Base-by-base conservation (phyloP, 208 protist species). In the Trypanosoma cruzi region DNA sequence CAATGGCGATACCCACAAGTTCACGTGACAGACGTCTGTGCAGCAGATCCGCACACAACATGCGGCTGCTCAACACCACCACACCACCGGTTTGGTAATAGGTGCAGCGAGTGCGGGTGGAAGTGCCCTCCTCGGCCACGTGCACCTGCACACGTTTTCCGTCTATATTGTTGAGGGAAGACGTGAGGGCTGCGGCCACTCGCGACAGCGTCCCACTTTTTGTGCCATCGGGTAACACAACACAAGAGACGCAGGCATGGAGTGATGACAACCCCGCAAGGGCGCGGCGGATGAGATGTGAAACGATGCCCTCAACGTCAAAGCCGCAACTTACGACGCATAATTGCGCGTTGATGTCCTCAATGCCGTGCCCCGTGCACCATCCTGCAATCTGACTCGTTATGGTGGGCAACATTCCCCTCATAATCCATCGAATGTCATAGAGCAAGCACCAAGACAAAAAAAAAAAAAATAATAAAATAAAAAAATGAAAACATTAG, bases 141-240 rank as follows among this genome's bases (percentile, higher is more conserved):
- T 84, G 71, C n/a, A 94, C 82, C 6, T 77, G 46, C 26, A 75
- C 44, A 18, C 16, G n/a, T 52, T 62, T 61, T 29, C 14, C 44
- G 68, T 52, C 29, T 4, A 32, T 69, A 8, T 34, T 6, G 42
- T 56, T 36, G 6, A 85, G 46, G 6, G 78, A 69, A 11, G 54
- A 55, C 16, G 40, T 48, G 29, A 87, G 46, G 37, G 97, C 80
- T n/a, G 73, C 54, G 52, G 98, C 96, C 52, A 90, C 87, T 16
- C 88, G 89, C 37, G 55, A 77, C 5, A 99, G 80, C 59, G 96
- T 96, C 42, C 96, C 96, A 29, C 87, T 97, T 2, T 52, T 53
- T 8, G 81, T 48, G 10, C 95, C 87, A 8, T 99, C 77, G 46
- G 99, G 99, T 18, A 98, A 87, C 2, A 99, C 89, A 16, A 99